Conservation (phyloP, 768 basidiomycete genomes). For the Phaeotremella skinneri region DNA sequence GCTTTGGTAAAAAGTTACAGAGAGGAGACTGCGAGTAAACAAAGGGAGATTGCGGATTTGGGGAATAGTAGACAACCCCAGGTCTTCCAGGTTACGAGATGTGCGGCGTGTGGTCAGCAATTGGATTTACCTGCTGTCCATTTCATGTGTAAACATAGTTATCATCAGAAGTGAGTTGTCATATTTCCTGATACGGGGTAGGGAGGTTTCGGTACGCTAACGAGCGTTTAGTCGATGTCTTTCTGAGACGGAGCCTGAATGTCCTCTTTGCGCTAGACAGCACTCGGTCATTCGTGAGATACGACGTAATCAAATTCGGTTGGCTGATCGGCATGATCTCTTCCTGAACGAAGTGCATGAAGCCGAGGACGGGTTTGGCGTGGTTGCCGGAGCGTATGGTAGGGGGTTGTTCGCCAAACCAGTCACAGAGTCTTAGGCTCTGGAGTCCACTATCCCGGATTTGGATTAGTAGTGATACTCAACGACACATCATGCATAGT, state of each 20-base stretch:
- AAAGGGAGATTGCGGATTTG: constrained; percentile 77
- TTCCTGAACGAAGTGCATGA: constrained; percentile 53
- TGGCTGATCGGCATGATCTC: constrained; percentile 58
- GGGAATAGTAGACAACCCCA: constrained; percentile 73
- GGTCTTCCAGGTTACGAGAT: constrained; percentile 92
- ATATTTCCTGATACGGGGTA: background rate
- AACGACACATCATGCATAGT: constrained; percentile 8
- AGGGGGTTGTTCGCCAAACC: constrained; percentile 40
- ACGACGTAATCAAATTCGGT: constrained; percentile 73
- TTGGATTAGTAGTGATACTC: background rate
- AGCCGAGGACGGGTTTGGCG: constrained; percentile 51
- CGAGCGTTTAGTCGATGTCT: constrained; percentile 63
- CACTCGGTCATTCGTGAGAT: constrained; percentile 89
- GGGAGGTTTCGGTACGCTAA: background rate
- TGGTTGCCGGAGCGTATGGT: constrained; percentile 52
- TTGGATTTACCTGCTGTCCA: constrained; percentile 90
- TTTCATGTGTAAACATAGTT: constrained; percentile 98
- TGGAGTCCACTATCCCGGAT: background rate
- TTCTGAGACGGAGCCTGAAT: constrained; percentile 83
- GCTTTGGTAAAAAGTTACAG: constrained; percentile 84
- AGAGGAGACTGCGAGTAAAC: constrained; percentile 72
- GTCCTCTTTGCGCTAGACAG: constrained; percentile 80
- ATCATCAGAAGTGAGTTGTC: constrained; percentile 75
- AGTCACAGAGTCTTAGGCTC: constrained; percentile 12
- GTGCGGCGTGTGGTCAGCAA: constrained; percentile 81